Percentiles rank a stretch among this genome's conserved stretches.
phyloP scores from a whole-genome alignment of 495 filamentous ascomycete genomes.

The Penicillium pancosmium region DNA sequence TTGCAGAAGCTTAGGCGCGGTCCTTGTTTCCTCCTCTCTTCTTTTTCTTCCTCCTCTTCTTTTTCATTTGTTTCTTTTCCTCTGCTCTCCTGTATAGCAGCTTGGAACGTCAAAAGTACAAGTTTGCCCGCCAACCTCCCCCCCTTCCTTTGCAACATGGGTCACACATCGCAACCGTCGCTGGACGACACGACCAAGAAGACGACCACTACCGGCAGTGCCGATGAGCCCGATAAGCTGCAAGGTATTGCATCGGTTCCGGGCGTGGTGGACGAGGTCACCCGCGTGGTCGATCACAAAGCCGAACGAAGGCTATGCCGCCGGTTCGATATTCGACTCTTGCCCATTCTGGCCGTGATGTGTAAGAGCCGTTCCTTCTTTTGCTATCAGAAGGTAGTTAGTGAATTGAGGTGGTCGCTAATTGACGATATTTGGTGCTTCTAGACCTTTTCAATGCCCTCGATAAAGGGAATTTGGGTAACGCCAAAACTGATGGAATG shows the following conservation, averaged over 20 bases:
- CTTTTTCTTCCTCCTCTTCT: neutral
- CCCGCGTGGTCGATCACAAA: slow-evolving; percentile 42
- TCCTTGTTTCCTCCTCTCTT: neutral
- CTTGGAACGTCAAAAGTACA: neutral
- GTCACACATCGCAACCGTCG: slow-evolving; percentile 10
- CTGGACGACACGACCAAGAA: slow-evolving; percentile 28
- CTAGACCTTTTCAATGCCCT: slow-evolving; percentile 60
- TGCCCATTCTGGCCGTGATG: slow-evolving; percentile 68
- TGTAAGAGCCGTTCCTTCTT: slow-evolving; percentile 35
- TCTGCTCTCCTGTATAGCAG: neutral
- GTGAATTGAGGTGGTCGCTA: slow-evolving; percentile 3
- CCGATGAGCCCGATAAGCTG: slow-evolving; percentile 36
- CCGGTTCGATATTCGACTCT: slow-evolving; percentile 62
- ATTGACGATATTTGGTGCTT: neutral
- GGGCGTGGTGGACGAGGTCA: slow-evolving; percentile 38
- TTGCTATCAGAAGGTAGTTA: neutral
- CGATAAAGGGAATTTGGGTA: slow-evolving; percentile 68
- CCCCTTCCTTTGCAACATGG: slow-evolving; percentile 9
- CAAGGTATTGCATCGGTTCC: slow-evolving; percentile 34
- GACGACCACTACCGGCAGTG: slow-evolving; percentile 11
- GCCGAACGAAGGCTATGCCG: slow-evolving; percentile 64
- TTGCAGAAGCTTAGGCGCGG: neutral
- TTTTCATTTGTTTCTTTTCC: neutral
- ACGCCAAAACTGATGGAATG: slow-evolving; percentile 67
- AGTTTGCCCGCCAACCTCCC: neutral